Base-by-base conservation (phyloP, 2,329 filamentous ascomycete species). In the Pseudogymnoascus sp. region DNA sequence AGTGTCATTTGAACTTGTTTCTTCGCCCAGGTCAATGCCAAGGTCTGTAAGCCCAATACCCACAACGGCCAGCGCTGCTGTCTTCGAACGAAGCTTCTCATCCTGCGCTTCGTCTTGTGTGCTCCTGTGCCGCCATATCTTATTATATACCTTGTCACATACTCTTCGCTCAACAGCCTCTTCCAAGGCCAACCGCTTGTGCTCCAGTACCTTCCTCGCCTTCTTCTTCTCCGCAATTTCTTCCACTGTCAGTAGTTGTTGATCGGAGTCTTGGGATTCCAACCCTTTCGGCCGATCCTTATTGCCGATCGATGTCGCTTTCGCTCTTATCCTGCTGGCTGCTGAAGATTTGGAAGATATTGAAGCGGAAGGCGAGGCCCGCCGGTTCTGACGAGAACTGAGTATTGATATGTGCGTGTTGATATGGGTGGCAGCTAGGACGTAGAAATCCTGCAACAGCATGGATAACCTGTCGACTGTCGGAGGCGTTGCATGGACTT, bases 381-480 rank as follows among this genome's bases (percentile, higher is more conserved):
- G 86, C 37, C 91, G 87, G 64, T 84, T 89, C 68, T 95, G 85
- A 44, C 87, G 84, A 19, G 88, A 88, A 2, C 89, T 88, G 13
- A 97, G 80, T 1, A 88, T 85, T 37, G 88, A 89, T 67, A 97
- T 90, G 73, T 97, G 93, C 0, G 91, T 96, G 62, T 86, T 84
- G 64, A 97, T 93, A 69, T 95, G 90, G 1, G 86, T 82, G 10
- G 91, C 88, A 21, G 93, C 91, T 63, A 87, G 83, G 44, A 83
- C 79, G 73, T 99, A 99, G 75, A 97, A 99, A 64, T 96, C 91
- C 76, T 99, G 95, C 73, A 97, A 97, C 62, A 95, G 82, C n/a
- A 85, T 83, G 7, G 92, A 89, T 15, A 97, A 82, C 66, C 84
- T 88, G 59, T 96, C 91, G 71, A 96, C 89, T 53, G 85, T 90